Conservation (phyloP, 805 yeast species). For the Zygosaccharomyces lentus region DNA sequence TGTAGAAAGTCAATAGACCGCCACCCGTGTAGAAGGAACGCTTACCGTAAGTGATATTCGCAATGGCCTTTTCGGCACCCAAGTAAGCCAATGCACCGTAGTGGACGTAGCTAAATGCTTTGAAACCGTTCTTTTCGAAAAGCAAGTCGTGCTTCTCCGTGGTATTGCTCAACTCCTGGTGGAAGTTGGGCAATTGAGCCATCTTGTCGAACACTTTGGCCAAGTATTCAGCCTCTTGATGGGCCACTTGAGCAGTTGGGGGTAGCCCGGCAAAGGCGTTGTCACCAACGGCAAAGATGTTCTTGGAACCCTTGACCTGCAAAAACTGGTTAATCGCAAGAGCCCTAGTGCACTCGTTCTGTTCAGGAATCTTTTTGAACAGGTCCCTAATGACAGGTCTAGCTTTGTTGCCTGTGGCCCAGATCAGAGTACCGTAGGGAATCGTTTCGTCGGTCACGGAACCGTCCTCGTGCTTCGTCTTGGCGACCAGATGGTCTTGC, state of each 20-base stretch:
- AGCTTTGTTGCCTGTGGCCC: slow-evolving; percentile 97
- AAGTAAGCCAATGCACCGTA: slow-evolving; percentile 91
- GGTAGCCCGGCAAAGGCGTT: slow-evolving; percentile 86
- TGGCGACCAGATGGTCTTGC: slow-evolving; percentile 63
- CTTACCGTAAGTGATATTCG: slow-evolving; percentile 76
- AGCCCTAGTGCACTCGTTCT: slow-evolving; percentile 81
- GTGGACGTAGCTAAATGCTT: slow-evolving; percentile 76
- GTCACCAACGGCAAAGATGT: slow-evolving; percentile 88
- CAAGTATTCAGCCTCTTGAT: slow-evolving; percentile 84
- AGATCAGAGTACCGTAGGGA: slow-evolving; percentile 89
- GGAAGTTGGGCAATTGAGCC: slow-evolving; percentile 39
- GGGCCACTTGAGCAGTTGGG: slow-evolving; percentile 96
- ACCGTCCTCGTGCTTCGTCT: slow-evolving; percentile 70
- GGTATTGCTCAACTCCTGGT: slow-evolving; percentile 36
- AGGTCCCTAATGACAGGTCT: slow-evolving; percentile 68
- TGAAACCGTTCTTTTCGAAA: slow-evolving; percentile 45
- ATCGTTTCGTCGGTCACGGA: slow-evolving; percentile 49
- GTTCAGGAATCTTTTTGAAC: slow-evolving; percentile 68
- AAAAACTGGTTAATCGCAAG: slow-evolving; percentile 73
- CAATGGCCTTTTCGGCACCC: slow-evolving; percentile 91
- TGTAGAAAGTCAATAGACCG: slow-evolving; percentile 80
- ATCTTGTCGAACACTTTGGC: slow-evolving; percentile 65
- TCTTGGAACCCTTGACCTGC: slow-evolving; percentile 75
- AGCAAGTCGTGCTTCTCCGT: slow-evolving; percentile 40
- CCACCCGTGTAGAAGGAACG: slow-evolving; percentile 82